These are phyloP conservation scores for Kwoniella sp. DNA, from an alignment of 768 basidiomycete genomes.

Conservation along the genomic window DNA sequence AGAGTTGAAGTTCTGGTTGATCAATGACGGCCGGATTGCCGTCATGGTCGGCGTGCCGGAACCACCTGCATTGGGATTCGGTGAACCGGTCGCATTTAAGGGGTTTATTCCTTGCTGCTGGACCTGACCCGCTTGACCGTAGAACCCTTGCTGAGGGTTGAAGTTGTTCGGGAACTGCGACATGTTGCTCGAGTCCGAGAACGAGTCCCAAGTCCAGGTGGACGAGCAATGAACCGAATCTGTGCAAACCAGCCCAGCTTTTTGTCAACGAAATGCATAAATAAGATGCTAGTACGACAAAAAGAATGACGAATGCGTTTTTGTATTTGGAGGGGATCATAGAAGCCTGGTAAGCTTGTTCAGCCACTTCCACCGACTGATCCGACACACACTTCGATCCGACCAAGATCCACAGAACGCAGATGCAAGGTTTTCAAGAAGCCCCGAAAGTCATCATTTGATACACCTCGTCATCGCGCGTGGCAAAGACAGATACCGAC, in stretches of 20 bases:
- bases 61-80: conserved; percentile 8
- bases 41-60: conserved; percentile 16
- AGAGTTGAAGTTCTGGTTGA: conserved; percentile 6
- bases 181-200: conserved; percentile 19
- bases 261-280: conserved; percentile 30
- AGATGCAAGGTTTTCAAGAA: conserved; percentile 16
- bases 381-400: conserved; percentile 29
- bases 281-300: neutral
- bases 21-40: conserved; percentile 8
- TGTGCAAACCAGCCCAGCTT: neutral
- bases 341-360: conserved; percentile 51
- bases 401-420: conserved; percentile 35
- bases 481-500: conserved; percentile 5
- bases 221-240: too few relatives aligned
- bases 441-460: conserved; percentile 21
- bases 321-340: conserved; percentile 35
- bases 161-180: conserved; percentile 31
- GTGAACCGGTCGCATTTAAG: conserved; percentile 8
- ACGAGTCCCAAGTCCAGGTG: too few relatives aligned
- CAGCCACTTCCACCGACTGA: conserved; percentile 20
- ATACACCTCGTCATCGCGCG: conserved; percentile 35
- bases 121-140: conserved; percentile 14
- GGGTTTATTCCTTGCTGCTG: neutral
- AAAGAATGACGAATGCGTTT: conserved; percentile 1
- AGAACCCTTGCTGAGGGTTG: conserved; percentile 19